These are phyloP conservation scores for Endocarpon pusillum DNA, from an alignment of 495 filamentous ascomycete genomes.

Conservation along the genomic window DNA sequence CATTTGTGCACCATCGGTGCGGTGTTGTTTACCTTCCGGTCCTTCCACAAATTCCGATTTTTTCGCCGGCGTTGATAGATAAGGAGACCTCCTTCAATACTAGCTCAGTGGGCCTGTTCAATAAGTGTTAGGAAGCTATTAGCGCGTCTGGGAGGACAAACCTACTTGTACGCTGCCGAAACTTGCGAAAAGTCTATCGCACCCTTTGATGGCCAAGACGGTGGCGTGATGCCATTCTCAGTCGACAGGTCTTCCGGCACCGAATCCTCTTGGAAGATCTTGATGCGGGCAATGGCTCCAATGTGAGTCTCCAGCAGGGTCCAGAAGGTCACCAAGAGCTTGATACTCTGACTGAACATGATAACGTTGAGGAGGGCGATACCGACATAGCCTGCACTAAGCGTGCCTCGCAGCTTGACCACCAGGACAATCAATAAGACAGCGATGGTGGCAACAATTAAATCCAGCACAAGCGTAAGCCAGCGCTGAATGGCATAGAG, in stretches of 20 bases:
- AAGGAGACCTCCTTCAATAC: slow-evolving; percentile 5
- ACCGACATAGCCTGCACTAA: slow-evolving; percentile 34
- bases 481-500: slow-evolving; percentile 37
- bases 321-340: slow-evolving; percentile 36
- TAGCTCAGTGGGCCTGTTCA: neutral
- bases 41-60: slow-evolving; percentile 28
- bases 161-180: slow-evolving; percentile 19
- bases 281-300: slow-evolving; percentile 41
- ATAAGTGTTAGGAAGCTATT: neutral
- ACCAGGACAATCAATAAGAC: slow-evolving; percentile 30
- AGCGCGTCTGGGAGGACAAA: too few relatives aligned
- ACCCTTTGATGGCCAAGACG: slow-evolving; percentile 35
- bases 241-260: slow-evolving; percentile 27
- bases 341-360: slow-evolving; percentile 33
- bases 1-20: too few relatives aligned
- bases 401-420: slow-evolving; percentile 22
- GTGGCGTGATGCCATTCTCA: slow-evolving; percentile 17
- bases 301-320: slow-evolving; percentile 40
- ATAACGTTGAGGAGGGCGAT: slow-evolving; percentile 42
- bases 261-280: slow-evolving; percentile 32
- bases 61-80: slow-evolving; percentile 18
- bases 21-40: slow-evolving; percentile 9
- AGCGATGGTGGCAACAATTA: slow-evolving; percentile 31
- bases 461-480: slow-evolving; percentile 32
- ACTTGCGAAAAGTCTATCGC: slow-evolving; percentile 28